Base-by-base conservation (phyloP, 2,329 filamentous ascomycete genomes). In the Colletotrichum aenigma region DNA sequence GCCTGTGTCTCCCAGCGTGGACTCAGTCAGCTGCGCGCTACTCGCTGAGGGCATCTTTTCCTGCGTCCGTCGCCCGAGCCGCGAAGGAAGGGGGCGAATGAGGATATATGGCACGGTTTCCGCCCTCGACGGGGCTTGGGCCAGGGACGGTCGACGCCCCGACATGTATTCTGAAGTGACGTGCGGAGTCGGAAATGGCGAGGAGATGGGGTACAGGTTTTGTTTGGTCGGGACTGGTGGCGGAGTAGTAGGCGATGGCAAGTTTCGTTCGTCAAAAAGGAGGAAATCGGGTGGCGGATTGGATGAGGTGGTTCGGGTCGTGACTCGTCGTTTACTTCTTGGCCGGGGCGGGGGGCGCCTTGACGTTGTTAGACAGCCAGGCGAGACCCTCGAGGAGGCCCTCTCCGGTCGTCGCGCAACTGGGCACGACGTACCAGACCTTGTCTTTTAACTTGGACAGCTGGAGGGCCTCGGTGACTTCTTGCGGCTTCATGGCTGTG, bases 311-410 rank as follows among this genome's bases (percentile, higher is more conserved):
- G 28, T 66, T 55, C 36, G 75, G 9, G 28, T 74, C 69, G 56
- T 64, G 58, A 48, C 69, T 67, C 26, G 69, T 75, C 38, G 56
- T 75, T 79, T 89, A 91, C 84, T 90, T 91, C 87, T 91, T 91
- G 72, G 84, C 86, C 32, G 89, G 89, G 24, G 87, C 83, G 28
- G 89, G 87, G 58, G 90, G 89, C 8, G 90, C 87, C 87, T 96
- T 96, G 86, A 96, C 93, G 83, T 96, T 96, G 87, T 95, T 95
- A 78, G 94, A 95, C 79, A 96, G 89, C 94, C 94, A 96, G 70
- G 93, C 93, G 83, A 97, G 87, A 79, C 95, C 95, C 86, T 96
- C 94, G 79, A 95, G 90, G 75, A 97, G 89, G 81, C 95, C 94
- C 83, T 96, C 94, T 75, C 94, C 94, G 21, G 93, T 94, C 34